phyloP scores from a whole-genome alignment of 169 alveolate species.

The Plasmodium ovale region DNA sequence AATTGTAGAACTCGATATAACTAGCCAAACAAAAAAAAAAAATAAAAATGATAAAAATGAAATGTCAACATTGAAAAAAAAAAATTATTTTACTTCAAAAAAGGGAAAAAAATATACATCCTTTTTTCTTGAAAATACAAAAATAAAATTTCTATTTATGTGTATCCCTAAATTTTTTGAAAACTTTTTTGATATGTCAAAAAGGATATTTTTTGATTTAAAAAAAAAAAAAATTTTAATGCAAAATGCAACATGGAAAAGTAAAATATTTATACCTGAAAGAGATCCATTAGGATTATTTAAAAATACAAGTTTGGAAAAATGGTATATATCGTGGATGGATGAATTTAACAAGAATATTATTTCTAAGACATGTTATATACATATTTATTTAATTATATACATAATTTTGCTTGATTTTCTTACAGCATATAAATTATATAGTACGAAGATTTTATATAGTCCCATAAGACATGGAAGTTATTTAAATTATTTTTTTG shows the following conservation, averaged over 20 bases:
- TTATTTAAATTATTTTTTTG: constrained; percentile 17
- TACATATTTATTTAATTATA: constrained; percentile 38
- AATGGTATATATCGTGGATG: constrained; percentile 83
- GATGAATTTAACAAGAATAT: constrained; percentile 78
- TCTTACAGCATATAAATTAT: constrained; percentile 52
- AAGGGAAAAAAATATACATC: constrained; percentile 30
- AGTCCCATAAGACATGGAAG: constrained; percentile 1
- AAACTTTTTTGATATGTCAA: constrained; percentile 17
- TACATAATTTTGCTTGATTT: constrained; percentile 45
- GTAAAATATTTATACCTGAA: constrained; percentile 78
- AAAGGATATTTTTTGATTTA: constrained; percentile 75
- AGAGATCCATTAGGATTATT: constrained; percentile 78
- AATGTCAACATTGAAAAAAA: constrained; percentile 5
- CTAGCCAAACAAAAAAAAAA: constrained; percentile 27
- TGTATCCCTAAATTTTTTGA: constrained; percentile 26
- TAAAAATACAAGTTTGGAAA: constrained; percentile 75
- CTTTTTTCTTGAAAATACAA: constrained; percentile 31
- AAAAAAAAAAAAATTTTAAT: constrained; percentile 72
- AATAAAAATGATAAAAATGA: constrained; percentile 33
- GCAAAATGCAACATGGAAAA: constrained; percentile 82
- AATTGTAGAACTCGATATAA: constrained; percentile 58
- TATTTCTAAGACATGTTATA: constrained; percentile 33
- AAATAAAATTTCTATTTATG: constrained; percentile 30
- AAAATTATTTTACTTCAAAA: constrained; percentile 18
- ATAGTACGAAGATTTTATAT: constrained; percentile 1